These are phyloP conservation scores for Gliomastix tumulicola DNA, from an alignment of 2,329 filamentous ascomycete genomes.

Conservation along the genomic window DNA sequence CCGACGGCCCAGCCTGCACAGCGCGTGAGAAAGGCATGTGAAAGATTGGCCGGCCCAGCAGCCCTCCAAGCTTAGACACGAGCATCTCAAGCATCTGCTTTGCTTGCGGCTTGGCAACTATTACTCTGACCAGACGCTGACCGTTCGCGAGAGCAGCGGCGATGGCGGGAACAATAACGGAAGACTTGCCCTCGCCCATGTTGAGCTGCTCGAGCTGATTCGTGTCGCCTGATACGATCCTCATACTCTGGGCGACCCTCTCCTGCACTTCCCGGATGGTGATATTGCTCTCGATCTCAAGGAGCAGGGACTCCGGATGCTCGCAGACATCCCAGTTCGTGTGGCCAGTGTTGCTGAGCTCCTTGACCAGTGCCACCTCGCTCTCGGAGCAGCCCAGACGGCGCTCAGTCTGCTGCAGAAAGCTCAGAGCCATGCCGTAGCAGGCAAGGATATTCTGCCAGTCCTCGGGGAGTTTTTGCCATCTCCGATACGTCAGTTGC, in stretches of 20 bases:
- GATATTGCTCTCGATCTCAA: slow-evolving; percentile 58
- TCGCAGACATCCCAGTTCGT: slow-evolving; percentile 43
- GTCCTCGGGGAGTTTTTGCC: slow-evolving; percentile 13
- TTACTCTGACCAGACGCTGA: slow-evolving; percentile 42
- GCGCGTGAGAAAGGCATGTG: slow-evolving; percentile 49
- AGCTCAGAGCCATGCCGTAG: slow-evolving; percentile 31
- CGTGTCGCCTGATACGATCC: slow-evolving; percentile 18
- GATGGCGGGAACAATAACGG: slow-evolving; percentile 61
- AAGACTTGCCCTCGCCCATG: slow-evolving; percentile 67
- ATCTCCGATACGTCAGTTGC: slow-evolving; percentile 17
- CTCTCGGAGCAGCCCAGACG: slow-evolving; percentile 19
- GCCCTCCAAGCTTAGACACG: slow-evolving; percentile 43
- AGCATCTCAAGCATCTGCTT: slow-evolving; percentile 55
- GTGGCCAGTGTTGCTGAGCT: slow-evolving; percentile 44
- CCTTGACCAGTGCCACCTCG: slow-evolving; percentile 24
- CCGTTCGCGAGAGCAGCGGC: slow-evolving; percentile 45
- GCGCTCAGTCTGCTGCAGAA: slow-evolving; percentile 32
- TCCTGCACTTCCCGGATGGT: slow-evolving; percentile 54
- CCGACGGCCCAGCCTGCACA: slow-evolving; percentile 11
- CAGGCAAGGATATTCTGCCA: slow-evolving; percentile 28
- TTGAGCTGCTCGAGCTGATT: slow-evolving; percentile 60
- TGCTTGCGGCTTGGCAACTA: slow-evolving; percentile 55
- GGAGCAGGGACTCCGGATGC: slow-evolving; percentile 52
- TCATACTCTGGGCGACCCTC: slow-evolving; percentile 52
- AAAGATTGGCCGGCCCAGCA: slow-evolving; percentile 43